Evolutionary conservation across 257 asterid species (phyloP).

Genomic region (Coffea canephora): DNA sequence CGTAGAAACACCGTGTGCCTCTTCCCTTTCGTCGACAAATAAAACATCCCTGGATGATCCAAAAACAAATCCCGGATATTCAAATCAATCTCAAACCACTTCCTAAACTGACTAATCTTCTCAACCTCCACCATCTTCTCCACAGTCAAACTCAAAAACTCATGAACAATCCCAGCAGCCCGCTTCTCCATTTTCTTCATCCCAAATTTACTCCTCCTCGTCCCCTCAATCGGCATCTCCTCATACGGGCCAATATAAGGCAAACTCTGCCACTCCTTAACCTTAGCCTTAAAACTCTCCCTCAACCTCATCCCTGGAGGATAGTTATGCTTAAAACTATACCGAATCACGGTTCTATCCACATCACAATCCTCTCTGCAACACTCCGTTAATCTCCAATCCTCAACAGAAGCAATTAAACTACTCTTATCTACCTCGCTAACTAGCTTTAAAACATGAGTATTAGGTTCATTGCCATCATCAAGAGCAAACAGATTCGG

Average conservation of each 20-base stretch:
- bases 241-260: constrained; percentile 73
- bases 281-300: constrained; percentile 59
- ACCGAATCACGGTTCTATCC: constrained; percentile 52
- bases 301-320: constrained; percentile 88
- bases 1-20: constrained; percentile 76
- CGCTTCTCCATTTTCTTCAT: constrained; percentile 70
- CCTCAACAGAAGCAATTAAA: constrained; percentile 62
- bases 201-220: constrained; percentile 38
- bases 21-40: constrained; percentile 82
- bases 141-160: constrained; percentile 86
- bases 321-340: constrained; percentile 62
- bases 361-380: constrained; percentile 55
- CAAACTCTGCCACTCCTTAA: constrained; percentile 76
- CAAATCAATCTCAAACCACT: constrained; percentile 81
- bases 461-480: constrained; percentile 63
- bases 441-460: constrained; percentile 60
- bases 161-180: constrained; percentile 85
- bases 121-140: constrained; percentile 97
- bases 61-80: constrained; percentile 79
- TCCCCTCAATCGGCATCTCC: constrained; percentile 42
- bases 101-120: constrained; percentile 89
- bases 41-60: constrained; percentile 88
- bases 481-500: constrained; percentile 53
- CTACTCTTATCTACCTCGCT: constrained; percentile 36
- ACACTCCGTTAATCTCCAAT: constrained; percentile 75